Evolutionary conservation across 2,329 filamentous ascomycete genomes (phyloP).

Genomic region (Rutstroemia sp.): DNA sequence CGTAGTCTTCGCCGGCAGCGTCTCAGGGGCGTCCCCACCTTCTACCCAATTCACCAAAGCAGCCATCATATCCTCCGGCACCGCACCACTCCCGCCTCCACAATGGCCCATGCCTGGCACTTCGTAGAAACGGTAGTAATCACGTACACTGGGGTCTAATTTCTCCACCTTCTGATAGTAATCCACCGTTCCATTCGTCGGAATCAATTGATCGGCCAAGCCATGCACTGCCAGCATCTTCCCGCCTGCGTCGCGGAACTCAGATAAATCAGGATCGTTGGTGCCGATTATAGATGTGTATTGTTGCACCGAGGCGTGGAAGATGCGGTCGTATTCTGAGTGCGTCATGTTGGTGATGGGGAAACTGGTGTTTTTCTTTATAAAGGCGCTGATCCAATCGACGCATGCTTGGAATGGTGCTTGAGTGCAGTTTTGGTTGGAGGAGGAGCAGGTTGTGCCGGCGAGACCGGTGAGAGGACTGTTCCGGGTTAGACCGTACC

Average conservation of each 20-base stretch:
- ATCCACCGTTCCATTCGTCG: conserved; percentile 10
- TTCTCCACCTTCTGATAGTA: conserved; percentile 22
- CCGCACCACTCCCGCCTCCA: conserved; percentile 19
- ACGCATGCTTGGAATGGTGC: conserved; percentile 26
- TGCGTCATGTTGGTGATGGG: not conserved
- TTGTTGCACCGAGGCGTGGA: conserved; percentile 5
- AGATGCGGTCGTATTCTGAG: not conserved
- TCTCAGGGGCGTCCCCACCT: conserved; percentile 25
- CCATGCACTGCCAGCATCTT: conserved; percentile 18
- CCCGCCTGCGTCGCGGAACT: conserved; percentile 10
- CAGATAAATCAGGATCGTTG: conserved; percentile 13
- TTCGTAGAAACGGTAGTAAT: conserved; percentile 30
- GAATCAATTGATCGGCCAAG: conserved; percentile 10
- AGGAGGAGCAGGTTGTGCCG: not conserved
- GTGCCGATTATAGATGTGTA: conserved; percentile 12
- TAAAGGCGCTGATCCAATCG: conserved; percentile 31
- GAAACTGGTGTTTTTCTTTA: conserved; percentile 28
- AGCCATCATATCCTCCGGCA: conserved; percentile 19
- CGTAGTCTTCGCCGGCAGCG: not conserved
- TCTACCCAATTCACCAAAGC: conserved; percentile 29
- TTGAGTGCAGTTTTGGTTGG: conserved; percentile 1
- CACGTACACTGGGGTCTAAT: conserved; percentile 12
- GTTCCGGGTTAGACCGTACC: not conserved
- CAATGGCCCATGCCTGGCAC: conserved; percentile 31
- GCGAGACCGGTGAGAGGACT: not conserved